Conservation (phyloP, 495 filamentous ascomycete genomes). For the Aspergillus carlsbadensis region DNA sequence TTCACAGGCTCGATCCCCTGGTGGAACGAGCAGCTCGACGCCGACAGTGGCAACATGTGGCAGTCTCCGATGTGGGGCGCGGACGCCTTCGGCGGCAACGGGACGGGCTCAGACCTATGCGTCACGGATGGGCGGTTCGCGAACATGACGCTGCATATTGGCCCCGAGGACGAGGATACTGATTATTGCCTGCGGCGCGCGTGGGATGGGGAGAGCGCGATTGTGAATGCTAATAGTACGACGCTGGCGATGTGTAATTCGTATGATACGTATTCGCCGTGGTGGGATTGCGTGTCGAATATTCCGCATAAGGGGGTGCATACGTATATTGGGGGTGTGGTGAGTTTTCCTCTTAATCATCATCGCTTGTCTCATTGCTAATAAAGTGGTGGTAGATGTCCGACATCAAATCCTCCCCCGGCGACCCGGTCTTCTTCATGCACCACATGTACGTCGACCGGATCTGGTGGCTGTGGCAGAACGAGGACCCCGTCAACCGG, state of each 20-base stretch:
- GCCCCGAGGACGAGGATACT: constrained; percentile 17
- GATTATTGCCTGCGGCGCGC: constrained; percentile 17
- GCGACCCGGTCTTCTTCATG: constrained; percentile 53
- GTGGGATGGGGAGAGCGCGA: constrained; percentile 8
- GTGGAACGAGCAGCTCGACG: constrained; percentile 17
- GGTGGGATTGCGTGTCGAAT: constrained; percentile 19
- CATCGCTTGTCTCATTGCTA: not conserved
- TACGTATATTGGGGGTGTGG: constrained; percentile 19
- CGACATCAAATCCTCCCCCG: constrained; percentile 18
- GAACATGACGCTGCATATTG: constrained; percentile 19
- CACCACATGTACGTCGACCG: constrained; percentile 53
- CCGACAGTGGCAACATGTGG: constrained; percentile 18
- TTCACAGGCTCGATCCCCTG: constrained; percentile 40
- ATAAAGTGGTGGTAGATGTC: constrained; percentile 4
- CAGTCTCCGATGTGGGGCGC: constrained; percentile 19
- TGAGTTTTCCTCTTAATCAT: not conserved
- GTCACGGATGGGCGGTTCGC: constrained; percentile 17
- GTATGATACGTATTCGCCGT: constrained; percentile 16
- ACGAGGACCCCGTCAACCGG: constrained; percentile 29
- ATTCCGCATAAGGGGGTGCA: constrained; percentile 21
- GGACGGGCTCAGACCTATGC: constrained; percentile 14
- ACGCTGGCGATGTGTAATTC: constrained; percentile 12
- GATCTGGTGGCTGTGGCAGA: constrained; percentile 56
- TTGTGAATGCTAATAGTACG: constrained; percentile 17
- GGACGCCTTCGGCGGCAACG: constrained; percentile 18